These are phyloP conservation scores for Epichloe gansuensis DNA, from an alignment of 2,329 filamentous ascomycete species.

Conservation along the genomic window DNA sequence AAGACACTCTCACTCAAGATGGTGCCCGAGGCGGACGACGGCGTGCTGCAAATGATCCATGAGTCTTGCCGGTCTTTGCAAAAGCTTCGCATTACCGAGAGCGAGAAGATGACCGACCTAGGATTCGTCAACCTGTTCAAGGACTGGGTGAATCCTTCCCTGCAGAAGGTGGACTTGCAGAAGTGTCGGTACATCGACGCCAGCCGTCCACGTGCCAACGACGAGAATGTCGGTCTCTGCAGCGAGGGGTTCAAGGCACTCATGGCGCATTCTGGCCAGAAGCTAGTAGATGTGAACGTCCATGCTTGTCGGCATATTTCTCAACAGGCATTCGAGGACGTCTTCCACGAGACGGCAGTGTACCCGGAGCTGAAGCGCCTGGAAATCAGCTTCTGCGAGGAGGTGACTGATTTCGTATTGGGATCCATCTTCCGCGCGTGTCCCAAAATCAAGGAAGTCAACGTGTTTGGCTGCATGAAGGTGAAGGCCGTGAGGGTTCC, in stretches of 20 bases:
- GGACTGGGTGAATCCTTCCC: slow-evolving; percentile 60
- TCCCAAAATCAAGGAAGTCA: slow-evolving; percentile 45
- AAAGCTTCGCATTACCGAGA: slow-evolving; percentile 76
- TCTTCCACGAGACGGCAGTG: slow-evolving; percentile 47
- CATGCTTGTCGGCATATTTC: slow-evolving; percentile 75
- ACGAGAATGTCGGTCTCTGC: slow-evolving; percentile 58
- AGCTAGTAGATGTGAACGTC: slow-evolving; percentile 59
- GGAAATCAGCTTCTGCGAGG: slow-evolving; percentile 66
- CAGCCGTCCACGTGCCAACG: slow-evolving; percentile 51
- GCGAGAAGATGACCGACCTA: slow-evolving; percentile 61
- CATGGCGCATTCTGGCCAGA: slow-evolving; percentile 68
- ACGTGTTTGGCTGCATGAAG: slow-evolving; percentile 55
- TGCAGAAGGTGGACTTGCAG: slow-evolving; percentile 62
- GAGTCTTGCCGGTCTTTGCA: slow-evolving; percentile 51
- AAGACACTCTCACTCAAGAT: slow-evolving; percentile 65
- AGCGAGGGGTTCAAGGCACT: slow-evolving; percentile 65
- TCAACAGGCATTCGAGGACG: slow-evolving; percentile 56
- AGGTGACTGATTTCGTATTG: slow-evolving; percentile 53
- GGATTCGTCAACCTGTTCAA: slow-evolving; percentile 64
- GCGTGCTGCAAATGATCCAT: slow-evolving; percentile 59
- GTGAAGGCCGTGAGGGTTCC: slow-evolving; percentile 42
- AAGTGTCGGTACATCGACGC: slow-evolving; percentile 69
- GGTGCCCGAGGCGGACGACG: slow-evolving; percentile 55
- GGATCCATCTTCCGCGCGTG: slow-evolving; percentile 52
- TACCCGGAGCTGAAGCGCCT: slow-evolving; percentile 62